Base-by-base conservation (phyloP, 164 flowering plant species). In the Taxillus chinensis region DNA sequence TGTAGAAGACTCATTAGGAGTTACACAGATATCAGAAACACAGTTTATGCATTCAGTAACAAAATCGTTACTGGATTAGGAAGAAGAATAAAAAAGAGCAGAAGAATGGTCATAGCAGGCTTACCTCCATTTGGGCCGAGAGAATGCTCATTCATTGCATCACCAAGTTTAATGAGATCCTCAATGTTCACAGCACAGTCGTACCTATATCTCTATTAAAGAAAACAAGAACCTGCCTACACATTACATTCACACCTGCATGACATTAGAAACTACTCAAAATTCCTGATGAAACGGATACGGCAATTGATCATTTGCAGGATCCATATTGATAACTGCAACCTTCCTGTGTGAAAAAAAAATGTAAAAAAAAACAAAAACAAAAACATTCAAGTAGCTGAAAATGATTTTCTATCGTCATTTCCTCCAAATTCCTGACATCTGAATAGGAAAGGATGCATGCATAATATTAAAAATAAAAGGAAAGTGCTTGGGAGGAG, bases 101-200 rank as follows among this genome's bases (percentile, higher is more conserved):
- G 27, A 43, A 43, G 46, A 9, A 9, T 6, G 7, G 7, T 39
- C 27, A 27, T 62, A 2, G 13, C 52, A 41, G 14, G 64, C 70
- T 70, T 41, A 92, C 98, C 97, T 84, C 97, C 98, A 76, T 93
- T 90, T 45, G 97, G 97, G 57, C 98, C 98, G 71, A 93, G 92
- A 55, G 88, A 79, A 77, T 90, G 97, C 74, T 93, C 95, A 60
- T 9, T 37, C 99, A 93, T 93, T 27, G 87, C 96, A 78, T 93
- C 97, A 67, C 83, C 79, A 45, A 93, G 85, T 65, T 89, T 93
- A 39, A 93, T 74, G 27, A 93, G 83, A 54, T 93, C 95, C 76
- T 90, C 97, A 53, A 93, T 81, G 64, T 93, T 90, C 14, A 86
- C 79, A 65, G 87, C 87, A 77, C 96, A 93, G 45, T 90, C 97